These are phyloP conservation scores for Skeletonema grethae DNA, from an alignment of 108 stramenopile genomes.

Conservation along the genomic window DNA sequence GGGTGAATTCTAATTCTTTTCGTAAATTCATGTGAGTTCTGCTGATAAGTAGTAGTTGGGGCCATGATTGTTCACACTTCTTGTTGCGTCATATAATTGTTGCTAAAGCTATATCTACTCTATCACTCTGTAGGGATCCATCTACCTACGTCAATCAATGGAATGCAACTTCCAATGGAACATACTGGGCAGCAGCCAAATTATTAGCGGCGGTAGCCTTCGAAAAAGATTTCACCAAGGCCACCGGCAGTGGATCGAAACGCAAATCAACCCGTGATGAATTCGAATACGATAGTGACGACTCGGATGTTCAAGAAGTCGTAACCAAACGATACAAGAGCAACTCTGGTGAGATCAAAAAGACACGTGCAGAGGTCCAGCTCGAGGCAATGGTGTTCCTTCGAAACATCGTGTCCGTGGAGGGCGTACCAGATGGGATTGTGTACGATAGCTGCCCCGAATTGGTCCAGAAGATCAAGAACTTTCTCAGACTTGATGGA, in stretches of 20 bases:
- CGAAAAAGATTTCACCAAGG: slow-evolving; percentile 16
- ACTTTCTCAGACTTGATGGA: slow-evolving; percentile 27
- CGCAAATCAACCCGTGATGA: slow-evolving; percentile 12
- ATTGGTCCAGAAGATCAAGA: slow-evolving; percentile 41
- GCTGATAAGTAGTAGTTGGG: too few relatives aligned
- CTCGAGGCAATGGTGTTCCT: slow-evolving; percentile 9
- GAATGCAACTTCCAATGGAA: slow-evolving; percentile 21
- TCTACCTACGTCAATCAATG: background rate
- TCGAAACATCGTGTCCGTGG: slow-evolving; percentile 14
- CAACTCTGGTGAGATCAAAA: background rate
- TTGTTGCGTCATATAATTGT: background rate
- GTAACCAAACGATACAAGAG: slow-evolving; percentile 4
- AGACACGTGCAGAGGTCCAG: background rate
- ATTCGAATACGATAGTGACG: slow-evolving; percentile 1
- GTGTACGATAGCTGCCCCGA: slow-evolving; percentile 52
- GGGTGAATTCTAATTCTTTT: slow-evolving; percentile 20
- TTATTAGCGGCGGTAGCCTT: slow-evolving; percentile 5
- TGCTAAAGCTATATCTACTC: slow-evolving; percentile 16
- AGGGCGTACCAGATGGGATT: slow-evolving; percentile 8
- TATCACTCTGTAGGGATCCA: background rate
- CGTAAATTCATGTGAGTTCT: slow-evolving; percentile 25
- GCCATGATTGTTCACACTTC: too few relatives aligned
- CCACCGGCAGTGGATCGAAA: slow-evolving; percentile 4
- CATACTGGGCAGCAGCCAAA: slow-evolving; percentile 21
- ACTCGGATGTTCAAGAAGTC: background rate